Evolutionary conservation across 2,329 filamentous ascomycete species (phyloP), one percentile per base, ranked within the genome.

Genomic region (Onygenales sp.): DNA sequence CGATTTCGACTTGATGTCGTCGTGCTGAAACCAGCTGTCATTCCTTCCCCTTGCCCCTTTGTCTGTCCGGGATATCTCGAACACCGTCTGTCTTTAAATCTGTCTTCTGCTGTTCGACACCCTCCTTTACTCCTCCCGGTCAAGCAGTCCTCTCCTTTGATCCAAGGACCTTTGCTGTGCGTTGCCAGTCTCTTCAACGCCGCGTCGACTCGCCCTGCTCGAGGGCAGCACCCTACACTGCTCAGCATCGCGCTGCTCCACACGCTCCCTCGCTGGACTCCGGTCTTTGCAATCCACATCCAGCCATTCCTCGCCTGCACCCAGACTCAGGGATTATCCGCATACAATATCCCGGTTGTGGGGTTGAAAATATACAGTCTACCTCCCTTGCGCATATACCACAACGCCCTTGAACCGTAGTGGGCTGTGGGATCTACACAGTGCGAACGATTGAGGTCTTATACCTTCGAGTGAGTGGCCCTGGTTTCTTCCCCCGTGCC

Each of bases 151-250:
- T 48, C 13, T 48, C 33, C 3, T 48, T 48, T 37, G 27, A 9
- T 14, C 21, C 27, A 48, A 32, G 34, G 27, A 37, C 10, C 17
- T 27, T 27, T 36, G 14, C 13, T 14, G 33, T 44, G 62, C 59
- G 57, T 55, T 49, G 51, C 52, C 49, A 54, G 42, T 49, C 55
- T 52, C 47, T 42, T 55, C 51, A 51, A 42, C 53, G 34, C 46
- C 56, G 45, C 17, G 49, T 56, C 53, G 50, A 50, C 52, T 52
- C 57, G 58, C 56, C 55, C 17, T 31, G 47, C 51, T 57, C 45
- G 46, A 2, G 33, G 34, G 14, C 14, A 48, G 13, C 45, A 13
- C 33, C 8, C 21, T 27, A 17, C 46, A 4, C 11, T 40, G 21
- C 36, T n/a, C 3, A 13, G 47, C 34, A 42, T 31, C 9, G 40